These are phyloP conservation scores for Tulasnella sp. DNA, from an alignment of 768 basidiomycete species.

Conservation along the genomic window DNA sequence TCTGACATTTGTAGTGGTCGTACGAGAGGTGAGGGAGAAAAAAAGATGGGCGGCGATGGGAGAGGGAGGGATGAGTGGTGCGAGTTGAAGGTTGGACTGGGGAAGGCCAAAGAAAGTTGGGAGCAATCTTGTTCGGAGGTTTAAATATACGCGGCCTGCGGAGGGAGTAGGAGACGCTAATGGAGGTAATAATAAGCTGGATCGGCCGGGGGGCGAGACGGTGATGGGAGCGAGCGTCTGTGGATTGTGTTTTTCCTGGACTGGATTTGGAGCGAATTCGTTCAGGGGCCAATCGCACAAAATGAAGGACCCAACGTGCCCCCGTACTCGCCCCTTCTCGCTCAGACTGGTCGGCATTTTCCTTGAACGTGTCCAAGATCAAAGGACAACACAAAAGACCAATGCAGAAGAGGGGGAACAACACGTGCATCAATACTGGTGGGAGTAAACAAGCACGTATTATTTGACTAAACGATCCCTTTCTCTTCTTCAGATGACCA, in stretches of 20 bases:
- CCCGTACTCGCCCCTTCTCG: neutral
- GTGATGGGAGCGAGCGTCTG: neutral
- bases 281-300: neutral
- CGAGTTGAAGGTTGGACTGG: conserved; percentile 5
- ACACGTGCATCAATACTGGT: neutral
- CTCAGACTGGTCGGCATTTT: neutral
- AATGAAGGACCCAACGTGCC: conserved; percentile 1
- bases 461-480: neutral
- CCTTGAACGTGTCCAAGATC: neutral
- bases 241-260: neutral
- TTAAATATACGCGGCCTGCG: conserved; percentile 1
- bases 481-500: neutral
- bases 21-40: neutral
- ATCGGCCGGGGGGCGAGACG: neutral
- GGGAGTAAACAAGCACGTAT: neutral
- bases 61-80: neutral
- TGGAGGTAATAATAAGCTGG: neutral
- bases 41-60: neutral
- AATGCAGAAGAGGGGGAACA: neutral
- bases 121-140: neutral
- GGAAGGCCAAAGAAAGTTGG: conserved; percentile 1
- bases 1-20: neutral
- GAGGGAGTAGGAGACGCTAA: neutral
- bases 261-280: neutral
- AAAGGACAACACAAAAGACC: neutral